These are phyloP conservation scores for Cladobotryum mycophilum DNA, from an alignment of 2,329 filamentous ascomycete genomes.

Conservation along the genomic window DNA sequence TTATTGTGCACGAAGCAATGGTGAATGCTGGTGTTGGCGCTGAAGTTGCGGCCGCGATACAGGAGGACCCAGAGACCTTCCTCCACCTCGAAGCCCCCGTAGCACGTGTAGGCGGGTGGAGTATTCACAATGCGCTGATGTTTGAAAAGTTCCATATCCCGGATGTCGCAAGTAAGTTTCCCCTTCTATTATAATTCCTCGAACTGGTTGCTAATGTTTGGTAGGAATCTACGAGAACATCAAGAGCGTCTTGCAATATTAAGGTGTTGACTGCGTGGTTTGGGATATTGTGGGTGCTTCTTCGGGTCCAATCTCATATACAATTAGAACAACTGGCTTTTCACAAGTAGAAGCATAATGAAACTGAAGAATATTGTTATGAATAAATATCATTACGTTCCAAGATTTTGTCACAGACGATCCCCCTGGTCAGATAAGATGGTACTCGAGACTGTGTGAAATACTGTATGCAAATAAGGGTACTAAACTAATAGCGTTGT, in stretches of 20 bases:
- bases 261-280: slow-evolving; percentile 10
- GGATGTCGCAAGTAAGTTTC: slow-evolving; percentile 73
- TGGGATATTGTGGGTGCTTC: neutral
- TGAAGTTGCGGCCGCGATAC: slow-evolving; percentile 81
- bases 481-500: neutral
- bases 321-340: neutral
- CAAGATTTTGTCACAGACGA: neutral
- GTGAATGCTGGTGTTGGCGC: slow-evolving; percentile 84
- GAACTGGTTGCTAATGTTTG: neutral
- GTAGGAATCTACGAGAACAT: slow-evolving; percentile 68
- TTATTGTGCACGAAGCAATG: slow-evolving; percentile 91
- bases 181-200: neutral
- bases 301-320: neutral
- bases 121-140: slow-evolving; percentile 70
- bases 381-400: neutral
- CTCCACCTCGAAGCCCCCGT: slow-evolving; percentile 79
- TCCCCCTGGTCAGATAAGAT: no score
- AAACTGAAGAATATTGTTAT: neutral
- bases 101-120: slow-evolving; percentile 81
- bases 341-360: neutral
- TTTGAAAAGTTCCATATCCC: slow-evolving; percentile 80
- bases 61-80: slow-evolving; percentile 72
- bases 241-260: slow-evolving; percentile 61
- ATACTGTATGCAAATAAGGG: neutral
- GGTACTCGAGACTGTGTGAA: no score